Conservation (phyloP, 805 yeast species). For the Lachancea cidri region DNA sequence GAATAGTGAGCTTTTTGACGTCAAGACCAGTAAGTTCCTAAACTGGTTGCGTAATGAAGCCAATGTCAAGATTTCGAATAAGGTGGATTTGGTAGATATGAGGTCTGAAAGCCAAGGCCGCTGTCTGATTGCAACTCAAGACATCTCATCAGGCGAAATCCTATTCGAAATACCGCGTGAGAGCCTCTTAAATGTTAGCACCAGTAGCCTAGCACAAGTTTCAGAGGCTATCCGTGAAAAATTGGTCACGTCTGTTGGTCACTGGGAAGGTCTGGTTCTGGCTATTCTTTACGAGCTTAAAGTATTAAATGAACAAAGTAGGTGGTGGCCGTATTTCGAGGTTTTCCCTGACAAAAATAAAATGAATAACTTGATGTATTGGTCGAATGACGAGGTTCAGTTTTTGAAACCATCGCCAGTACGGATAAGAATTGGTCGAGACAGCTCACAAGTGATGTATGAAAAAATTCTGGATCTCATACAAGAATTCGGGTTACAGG, state of each 20-base stretch:
- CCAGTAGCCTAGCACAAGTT: conserved; percentile 42
- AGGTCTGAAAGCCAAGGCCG: conserved; percentile 64
- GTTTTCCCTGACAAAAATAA: conserved; percentile 52
- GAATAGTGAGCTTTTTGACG: not conserved
- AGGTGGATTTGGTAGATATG: conserved; percentile 56
- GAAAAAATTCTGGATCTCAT: conserved; percentile 28
- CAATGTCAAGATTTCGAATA: conserved; percentile 45
- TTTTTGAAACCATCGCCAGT: conserved; percentile 66
- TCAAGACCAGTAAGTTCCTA: conserved; percentile 36
- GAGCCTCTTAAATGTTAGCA: conserved; percentile 53
- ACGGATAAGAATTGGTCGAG: conserved; percentile 63
- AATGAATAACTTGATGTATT: conserved; percentile 71
- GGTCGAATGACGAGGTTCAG: conserved; percentile 60
- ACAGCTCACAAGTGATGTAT: conserved; percentile 59
- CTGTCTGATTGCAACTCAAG: conserved; percentile 61
- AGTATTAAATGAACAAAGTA: conserved; percentile 40
- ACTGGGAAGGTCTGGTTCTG: conserved; percentile 77
- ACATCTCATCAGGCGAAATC: conserved; percentile 56
- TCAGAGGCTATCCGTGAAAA: conserved; percentile 28
- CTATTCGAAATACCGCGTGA: conserved; percentile 66
- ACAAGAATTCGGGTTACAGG: conserved; percentile 29
- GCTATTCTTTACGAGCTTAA: conserved; percentile 58
- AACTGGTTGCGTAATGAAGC: conserved; percentile 42
- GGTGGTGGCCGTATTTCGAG: conserved; percentile 67
- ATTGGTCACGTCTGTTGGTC: conserved; percentile 38